Conservation (phyloP, 1,284 basidiomycete species). For the Pisolithus thermaeus region DNA sequence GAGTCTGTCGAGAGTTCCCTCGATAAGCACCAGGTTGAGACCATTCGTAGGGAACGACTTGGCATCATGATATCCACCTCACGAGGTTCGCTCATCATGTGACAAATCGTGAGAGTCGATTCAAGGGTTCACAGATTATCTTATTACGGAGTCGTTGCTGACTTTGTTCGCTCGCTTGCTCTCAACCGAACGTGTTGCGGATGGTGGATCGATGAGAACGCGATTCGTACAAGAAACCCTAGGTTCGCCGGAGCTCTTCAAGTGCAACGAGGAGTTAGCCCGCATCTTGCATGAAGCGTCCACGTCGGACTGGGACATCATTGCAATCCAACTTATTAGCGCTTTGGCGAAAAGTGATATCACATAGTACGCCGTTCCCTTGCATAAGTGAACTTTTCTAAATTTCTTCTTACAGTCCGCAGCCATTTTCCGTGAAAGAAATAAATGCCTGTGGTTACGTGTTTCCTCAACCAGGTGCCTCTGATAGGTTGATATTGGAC, state of each 20-base stretch:
- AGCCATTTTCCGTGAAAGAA: constrained; percentile 46
- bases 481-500: constrained; percentile 48
- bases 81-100: constrained; percentile 20
- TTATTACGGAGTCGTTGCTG: constrained; percentile 51
- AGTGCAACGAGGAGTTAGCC: constrained; percentile 34
- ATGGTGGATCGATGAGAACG: constrained; percentile 33
- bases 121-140: constrained; percentile 37
- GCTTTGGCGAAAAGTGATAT: constrained; percentile 41
- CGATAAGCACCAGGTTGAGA: constrained; percentile 2
- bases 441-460: constrained; percentile 35
- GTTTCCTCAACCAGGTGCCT: constrained; percentile 30
- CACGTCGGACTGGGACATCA: constrained; percentile 48
- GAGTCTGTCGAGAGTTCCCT: constrained; percentile 4
- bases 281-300: constrained; percentile 38
- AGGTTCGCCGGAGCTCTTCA: constrained; percentile 26
- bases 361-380: constrained; percentile 38
- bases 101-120: constrained; percentile 3
- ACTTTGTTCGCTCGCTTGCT: constrained; percentile 51
- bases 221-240: constrained; percentile 51
- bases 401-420: constrained; percentile 38
- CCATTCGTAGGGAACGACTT: constrained; percentile 26
- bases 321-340: constrained; percentile 42
- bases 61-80: constrained; percentile 29
- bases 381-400: constrained; percentile 1
- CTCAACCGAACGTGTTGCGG: constrained; percentile 28